These are phyloP conservation scores for Aspergillus japonicus DNA, from an alignment of 2,329 filamentous ascomycete genomes.

Conservation along the genomic window DNA sequence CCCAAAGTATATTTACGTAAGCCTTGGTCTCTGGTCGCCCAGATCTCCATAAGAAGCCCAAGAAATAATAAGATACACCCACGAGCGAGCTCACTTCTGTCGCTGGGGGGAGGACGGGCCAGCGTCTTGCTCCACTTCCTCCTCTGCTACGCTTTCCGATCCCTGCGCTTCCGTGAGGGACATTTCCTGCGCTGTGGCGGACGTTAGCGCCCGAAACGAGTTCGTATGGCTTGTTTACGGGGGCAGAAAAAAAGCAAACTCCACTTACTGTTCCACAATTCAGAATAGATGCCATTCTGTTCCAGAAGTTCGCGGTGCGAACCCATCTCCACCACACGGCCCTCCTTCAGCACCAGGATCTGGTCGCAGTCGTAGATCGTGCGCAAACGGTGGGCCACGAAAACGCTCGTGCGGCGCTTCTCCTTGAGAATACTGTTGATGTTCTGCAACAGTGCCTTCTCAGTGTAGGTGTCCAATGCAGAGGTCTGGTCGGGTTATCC, in stretches of 20 bases:
- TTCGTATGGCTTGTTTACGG: background rate
- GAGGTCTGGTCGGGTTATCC: conserved; percentile 57
- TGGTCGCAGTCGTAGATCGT: conserved; percentile 93
- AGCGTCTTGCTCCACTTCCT: conserved; percentile 25
- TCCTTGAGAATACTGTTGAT: conserved; percentile 91
- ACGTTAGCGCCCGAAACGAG: conserved; percentile 8
- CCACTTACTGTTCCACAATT: conserved; percentile 81
- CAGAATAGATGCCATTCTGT: conserved; percentile 69
- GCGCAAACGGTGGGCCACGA: conserved; percentile 86
- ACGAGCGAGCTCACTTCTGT: conserved; percentile 2
- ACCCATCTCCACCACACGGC: conserved; percentile 81
- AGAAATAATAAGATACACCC: too few species aligned
- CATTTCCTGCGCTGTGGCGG: conserved; percentile 59
- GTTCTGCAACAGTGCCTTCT: conserved; percentile 84
- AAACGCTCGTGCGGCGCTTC: conserved; percentile 86
- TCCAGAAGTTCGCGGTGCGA: conserved; percentile 84
- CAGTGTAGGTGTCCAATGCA: conserved; percentile 88
- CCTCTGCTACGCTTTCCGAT: conserved; percentile 44
- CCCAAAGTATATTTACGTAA: too few species aligned
- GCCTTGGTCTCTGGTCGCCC: too few species aligned
- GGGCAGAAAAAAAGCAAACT: background rate
- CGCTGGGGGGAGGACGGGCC: conserved; percentile 11
- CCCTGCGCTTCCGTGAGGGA: conserved; percentile 43
- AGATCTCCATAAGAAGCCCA: too few species aligned
- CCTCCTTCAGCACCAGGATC: conserved; percentile 86